These are phyloP conservation scores for Cornus controversa DNA, from an alignment of 148 eudicot species.

Conservation along the genomic window DNA sequence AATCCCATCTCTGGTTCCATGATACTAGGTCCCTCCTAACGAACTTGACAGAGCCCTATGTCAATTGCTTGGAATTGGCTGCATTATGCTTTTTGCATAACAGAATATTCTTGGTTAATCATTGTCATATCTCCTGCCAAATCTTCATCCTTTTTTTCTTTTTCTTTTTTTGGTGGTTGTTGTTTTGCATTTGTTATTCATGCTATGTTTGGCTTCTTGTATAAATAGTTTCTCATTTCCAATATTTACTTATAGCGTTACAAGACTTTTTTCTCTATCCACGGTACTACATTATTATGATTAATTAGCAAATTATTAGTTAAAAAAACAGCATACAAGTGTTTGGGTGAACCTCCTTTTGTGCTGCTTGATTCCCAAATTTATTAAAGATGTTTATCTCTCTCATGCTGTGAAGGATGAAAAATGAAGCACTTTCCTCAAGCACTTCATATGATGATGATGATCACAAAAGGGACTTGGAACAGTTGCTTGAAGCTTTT, in stretches of 20 bases:
- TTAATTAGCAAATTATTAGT: not conserved
- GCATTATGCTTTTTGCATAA: no score
- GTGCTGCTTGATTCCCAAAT: not conserved
- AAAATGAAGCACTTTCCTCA: constrained; percentile 20
- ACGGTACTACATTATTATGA: not conserved
- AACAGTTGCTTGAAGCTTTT: constrained; percentile 61
- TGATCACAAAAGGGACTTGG: constrained; percentile 46
- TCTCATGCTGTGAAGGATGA: constrained; percentile 30
- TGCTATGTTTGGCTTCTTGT: not conserved
- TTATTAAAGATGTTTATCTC: not conserved
- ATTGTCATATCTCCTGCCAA: not conserved
- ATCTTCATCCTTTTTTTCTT: no score
- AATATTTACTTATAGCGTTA: not conserved
- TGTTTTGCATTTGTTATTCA: no score
- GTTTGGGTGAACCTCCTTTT: not conserved
- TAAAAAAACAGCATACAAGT: not conserved
- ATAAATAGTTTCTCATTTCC: not conserved
- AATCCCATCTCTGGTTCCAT: no score
- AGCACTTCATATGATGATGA: constrained; percentile 17
- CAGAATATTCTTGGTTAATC: not conserved
- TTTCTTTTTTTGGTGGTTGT: no score
- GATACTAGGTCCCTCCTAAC: no score
- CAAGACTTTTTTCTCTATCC: not conserved
- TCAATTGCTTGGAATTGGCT: no score
- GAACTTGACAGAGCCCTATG: no score